These are phyloP conservation scores for Boletus subcaerulescens DNA, from an alignment of 768 basidiomycete genomes.

Conservation along the genomic window DNA sequence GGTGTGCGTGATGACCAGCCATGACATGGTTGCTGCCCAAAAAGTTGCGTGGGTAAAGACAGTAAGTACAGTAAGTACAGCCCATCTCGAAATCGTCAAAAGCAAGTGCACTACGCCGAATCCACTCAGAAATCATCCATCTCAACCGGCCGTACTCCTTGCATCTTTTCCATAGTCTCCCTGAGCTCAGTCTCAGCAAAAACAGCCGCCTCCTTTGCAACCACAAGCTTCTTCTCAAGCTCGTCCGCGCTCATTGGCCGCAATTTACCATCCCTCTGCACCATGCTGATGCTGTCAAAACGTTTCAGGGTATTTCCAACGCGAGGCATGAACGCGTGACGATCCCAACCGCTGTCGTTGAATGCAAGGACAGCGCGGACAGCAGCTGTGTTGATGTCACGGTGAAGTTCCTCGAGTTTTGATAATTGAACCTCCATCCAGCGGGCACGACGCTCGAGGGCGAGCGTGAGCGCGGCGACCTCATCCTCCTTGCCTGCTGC, in stretches of 20 bases:
- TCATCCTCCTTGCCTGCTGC: slow-evolving; percentile 72
- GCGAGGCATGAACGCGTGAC: slow-evolving; percentile 64
- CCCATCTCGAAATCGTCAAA: background rate
- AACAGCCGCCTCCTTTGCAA: slow-evolving; percentile 67
- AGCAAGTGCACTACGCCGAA: background rate
- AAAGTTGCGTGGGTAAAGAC: background rate
- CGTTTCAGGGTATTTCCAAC: slow-evolving; percentile 62
- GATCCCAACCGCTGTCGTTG: slow-evolving; percentile 86
- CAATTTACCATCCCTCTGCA: slow-evolving; percentile 41
- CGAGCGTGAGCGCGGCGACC: slow-evolving; percentile 77
- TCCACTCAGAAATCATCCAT: slow-evolving; percentile 31
- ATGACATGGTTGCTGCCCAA: slow-evolving; percentile 16
- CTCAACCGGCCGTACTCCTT: slow-evolving; percentile 49
- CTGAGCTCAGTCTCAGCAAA: slow-evolving; percentile 73
- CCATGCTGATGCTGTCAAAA: slow-evolving; percentile 64
- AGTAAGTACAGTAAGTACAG: too few species aligned
- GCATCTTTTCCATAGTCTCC: slow-evolving; percentile 71
- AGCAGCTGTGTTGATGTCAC: slow-evolving; percentile 86
- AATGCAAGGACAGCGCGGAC: slow-evolving; percentile 78
- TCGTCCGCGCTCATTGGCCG: slow-evolving; percentile 65
- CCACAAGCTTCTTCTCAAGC: slow-evolving; percentile 67
- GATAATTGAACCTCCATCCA: slow-evolving; percentile 94
- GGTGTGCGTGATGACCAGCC: slow-evolving; percentile 13
- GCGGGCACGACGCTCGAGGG: slow-evolving; percentile 82
- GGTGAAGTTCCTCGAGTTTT: slow-evolving; percentile 84